Conservation (phyloP, 2,329 filamentous ascomycete species). For the Cylindrodendrum hubeiense region DNA sequence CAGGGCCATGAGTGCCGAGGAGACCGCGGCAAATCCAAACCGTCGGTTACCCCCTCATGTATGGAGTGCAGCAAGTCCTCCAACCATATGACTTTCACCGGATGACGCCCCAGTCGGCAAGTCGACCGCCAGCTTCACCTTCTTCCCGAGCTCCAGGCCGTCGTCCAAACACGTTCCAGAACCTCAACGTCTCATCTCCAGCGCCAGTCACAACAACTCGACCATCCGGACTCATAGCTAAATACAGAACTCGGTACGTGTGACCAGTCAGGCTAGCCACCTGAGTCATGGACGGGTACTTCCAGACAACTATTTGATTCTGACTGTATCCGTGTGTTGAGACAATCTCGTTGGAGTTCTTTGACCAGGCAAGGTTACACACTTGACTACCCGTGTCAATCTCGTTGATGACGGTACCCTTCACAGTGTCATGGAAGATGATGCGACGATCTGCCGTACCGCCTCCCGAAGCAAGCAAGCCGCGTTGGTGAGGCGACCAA, state of each 20-base stretch:
- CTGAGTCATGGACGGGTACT: constrained; percentile 98
- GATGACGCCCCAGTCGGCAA: constrained; percentile 88
- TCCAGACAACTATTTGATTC: constrained; percentile 99
- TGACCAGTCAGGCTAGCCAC: constrained; percentile 95
- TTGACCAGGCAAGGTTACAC: constrained; percentile 98
- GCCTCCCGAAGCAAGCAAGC: constrained; percentile 93
- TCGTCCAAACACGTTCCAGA: constrained; percentile 96
- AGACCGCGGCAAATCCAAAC: background rate
- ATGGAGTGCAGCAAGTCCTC: too few species aligned
- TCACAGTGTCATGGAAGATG: constrained; percentile 96
- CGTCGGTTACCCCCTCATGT: background rate
- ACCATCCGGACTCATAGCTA: constrained; percentile 97
- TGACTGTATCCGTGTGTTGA: constrained; percentile 97
- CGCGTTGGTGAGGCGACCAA: constrained; percentile 96
- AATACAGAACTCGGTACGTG: constrained; percentile 94
- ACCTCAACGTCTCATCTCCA: constrained; percentile 93
- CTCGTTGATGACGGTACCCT: constrained; percentile 84
- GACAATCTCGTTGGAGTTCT: constrained; percentile 97
- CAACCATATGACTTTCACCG: constrained; percentile 57
- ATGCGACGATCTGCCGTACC: constrained; percentile 96
- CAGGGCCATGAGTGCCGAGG: background rate
- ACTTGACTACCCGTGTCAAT: constrained; percentile 98
- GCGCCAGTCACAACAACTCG: constrained; percentile 95
- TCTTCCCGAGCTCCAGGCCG: constrained; percentile 80
- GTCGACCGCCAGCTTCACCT: constrained; percentile 70